Conservation (phyloP, 2,329 filamentous ascomycete species). For the Alternaria ventricosa region DNA sequence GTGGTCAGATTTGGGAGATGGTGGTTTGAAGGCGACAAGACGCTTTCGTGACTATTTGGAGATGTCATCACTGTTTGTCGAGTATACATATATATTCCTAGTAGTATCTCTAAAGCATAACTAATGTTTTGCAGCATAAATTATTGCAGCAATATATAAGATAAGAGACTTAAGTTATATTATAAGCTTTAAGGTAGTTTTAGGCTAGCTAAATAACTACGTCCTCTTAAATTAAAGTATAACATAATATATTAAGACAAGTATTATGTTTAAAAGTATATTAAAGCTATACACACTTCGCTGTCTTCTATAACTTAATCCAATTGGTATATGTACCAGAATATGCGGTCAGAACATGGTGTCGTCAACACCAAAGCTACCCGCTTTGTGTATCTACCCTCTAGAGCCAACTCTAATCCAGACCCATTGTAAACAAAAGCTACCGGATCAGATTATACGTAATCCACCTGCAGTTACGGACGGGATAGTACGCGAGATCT, state of each 20-base stretch:
- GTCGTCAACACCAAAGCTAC: too few relatives aligned
- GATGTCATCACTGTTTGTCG: neutral
- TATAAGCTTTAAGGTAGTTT: neutral
- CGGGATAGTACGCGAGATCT: neutral
- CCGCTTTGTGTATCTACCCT: too few relatives aligned
- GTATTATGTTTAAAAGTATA: too few relatives aligned
- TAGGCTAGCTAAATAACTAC: too few relatives aligned
- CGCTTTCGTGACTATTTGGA: neutral
- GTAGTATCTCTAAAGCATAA: neutral
- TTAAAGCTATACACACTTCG: too few relatives aligned
- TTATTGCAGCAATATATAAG: neutral
- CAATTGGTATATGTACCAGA: too few relatives aligned
- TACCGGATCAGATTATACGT: neutral
- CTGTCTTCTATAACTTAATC: too few relatives aligned
- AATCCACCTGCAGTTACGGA: neutral
- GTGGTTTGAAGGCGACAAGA: neutral
- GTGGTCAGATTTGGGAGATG: neutral
- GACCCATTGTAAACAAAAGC: too few relatives aligned
- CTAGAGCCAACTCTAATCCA: too few relatives aligned
- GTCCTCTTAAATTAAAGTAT: too few relatives aligned
- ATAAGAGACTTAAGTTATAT: neutral
- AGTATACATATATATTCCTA: neutral
- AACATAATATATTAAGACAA: too few relatives aligned
- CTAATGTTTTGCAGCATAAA: neutral
- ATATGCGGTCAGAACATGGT: too few relatives aligned